phyloP scores from a whole-genome alignment of 257 asterid species.

The Solanum sejunctum region DNA sequence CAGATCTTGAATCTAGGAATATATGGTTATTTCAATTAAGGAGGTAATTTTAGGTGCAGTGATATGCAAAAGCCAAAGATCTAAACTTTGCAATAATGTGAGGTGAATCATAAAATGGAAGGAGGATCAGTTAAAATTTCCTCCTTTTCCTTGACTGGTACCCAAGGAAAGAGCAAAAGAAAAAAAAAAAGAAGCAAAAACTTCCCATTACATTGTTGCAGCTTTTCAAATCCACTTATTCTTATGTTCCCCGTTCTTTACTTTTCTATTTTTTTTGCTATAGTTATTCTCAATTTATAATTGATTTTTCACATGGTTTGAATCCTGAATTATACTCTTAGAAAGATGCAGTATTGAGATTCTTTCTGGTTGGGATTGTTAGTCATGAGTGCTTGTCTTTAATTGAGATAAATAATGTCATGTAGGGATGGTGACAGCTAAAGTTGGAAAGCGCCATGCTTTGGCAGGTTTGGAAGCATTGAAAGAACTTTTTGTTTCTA shows the following conservation, averaged over 20 bases:
- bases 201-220: background rate
- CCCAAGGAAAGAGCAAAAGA: background rate
- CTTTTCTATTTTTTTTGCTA: background rate
- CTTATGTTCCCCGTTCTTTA: background rate
- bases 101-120: background rate
- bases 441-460: constrained; percentile 93
- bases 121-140: background rate
- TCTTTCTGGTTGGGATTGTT: background rate
- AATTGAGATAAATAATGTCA: constrained; percentile 6
- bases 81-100: background rate
- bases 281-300: background rate
- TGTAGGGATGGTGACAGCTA: constrained; percentile 94
- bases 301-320: background rate
- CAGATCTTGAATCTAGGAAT: background rate
- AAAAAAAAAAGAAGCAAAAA: too few relatives aligned
- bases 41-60: background rate
- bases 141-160: background rate
- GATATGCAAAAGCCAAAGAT: background rate
- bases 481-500: constrained; percentile 68
- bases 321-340: background rate
- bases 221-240: background rate
- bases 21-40: background rate
- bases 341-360: background rate
- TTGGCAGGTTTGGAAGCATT: constrained; percentile 81
- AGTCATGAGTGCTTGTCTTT: background rate